Evolutionary conservation across 2,329 filamentous ascomycete genomes (phyloP), one percentile per base, ranked within the genome.

Genomic region (Botrytis elliptica): DNA sequence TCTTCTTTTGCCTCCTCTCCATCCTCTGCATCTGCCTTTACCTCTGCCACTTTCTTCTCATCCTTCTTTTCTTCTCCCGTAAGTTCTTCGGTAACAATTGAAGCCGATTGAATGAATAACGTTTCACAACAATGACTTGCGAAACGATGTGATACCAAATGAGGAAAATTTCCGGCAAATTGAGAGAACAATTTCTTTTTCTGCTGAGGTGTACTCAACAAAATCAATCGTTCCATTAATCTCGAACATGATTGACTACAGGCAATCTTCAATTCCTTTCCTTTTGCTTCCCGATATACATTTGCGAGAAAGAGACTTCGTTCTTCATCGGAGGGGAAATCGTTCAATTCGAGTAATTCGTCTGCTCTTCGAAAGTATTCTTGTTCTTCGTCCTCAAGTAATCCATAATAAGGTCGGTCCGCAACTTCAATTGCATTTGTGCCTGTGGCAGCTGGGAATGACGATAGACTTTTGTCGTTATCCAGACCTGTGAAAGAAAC

Each of bases 81-180:
- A 25, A 93, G 83, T 82, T 97, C 95, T 75, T 91, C 86, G 22
- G 92, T 92, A 55, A 97, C 92, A 18, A 92, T 84, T 1, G 93
- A 91, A 0, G 95, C 95, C 2, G 93, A 92, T 76, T 93, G 90
- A 67, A 95, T 86, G 82, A 99, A 98, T 46, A 99, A 87, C 40
- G 93, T 93, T 84, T 99, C 96, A 82, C 95, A 98, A 84, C 95
- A 98, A 85, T 99, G 96, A 75, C 95, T 97, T 8, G 96, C 96
- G 80, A 99, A 99, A 29, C 96, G 92, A 84, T 99, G 96, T 81
- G 97, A 95, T 70, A 98, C 91, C 42, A 99, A 88, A 79, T 95
- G 92, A 74, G 95, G 85, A 83, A 98, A 97, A 83, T 98, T 93
- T 49, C 92, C 91, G 33, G 87, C 90, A 82, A 98, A 98, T 63